Conservation (phyloP, 1,284 basidiomycete species). For the Retiboletus flavoniger region DNA sequence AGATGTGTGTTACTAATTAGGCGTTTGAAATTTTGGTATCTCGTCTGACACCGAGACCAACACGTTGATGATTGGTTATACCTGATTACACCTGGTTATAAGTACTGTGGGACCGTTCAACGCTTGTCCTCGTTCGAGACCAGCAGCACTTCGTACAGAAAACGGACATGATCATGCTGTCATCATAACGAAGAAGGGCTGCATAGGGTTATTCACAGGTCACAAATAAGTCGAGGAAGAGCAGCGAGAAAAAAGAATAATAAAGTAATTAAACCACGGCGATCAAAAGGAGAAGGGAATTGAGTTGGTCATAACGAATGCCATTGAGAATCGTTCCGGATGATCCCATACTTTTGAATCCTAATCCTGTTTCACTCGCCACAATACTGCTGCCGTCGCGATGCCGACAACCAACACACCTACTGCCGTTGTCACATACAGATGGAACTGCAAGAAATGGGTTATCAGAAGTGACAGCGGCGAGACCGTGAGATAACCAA, state of each 20-base stretch:
- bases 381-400: slow-evolving; percentile 66
- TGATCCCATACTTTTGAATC: slow-evolving; percentile 13
- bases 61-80: too few species aligned
- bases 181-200: slow-evolving; percentile 18
- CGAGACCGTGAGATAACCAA: slow-evolving; percentile 31
- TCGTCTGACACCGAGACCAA: too few species aligned
- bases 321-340: slow-evolving; percentile 15
- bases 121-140: not conserved
- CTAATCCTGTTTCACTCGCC: slow-evolving; percentile 57
- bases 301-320: slow-evolving; percentile 18
- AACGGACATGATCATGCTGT: slow-evolving; percentile 12
- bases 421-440: slow-evolving; percentile 45
- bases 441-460: slow-evolving; percentile 27
- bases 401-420: slow-evolving; percentile 60
- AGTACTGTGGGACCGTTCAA: too few species aligned
- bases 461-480: slow-evolving; percentile 20
- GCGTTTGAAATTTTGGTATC: too few species aligned
- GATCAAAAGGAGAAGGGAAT: not conserved
- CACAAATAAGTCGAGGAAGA: slow-evolving; percentile 17
- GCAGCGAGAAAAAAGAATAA: slow-evolving; percentile 19
- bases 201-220: slow-evolving; percentile 30
- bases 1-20: too few species aligned
- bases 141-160: not conserved
- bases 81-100: too few species aligned
- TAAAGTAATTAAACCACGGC: slow-evolving; percentile 23